A percentile compares a stretch with the other conserved stretches of the same genome.
Conservation (phyloP, 768 basidiomycete species). For the Kwoniella sp. region DNA sequence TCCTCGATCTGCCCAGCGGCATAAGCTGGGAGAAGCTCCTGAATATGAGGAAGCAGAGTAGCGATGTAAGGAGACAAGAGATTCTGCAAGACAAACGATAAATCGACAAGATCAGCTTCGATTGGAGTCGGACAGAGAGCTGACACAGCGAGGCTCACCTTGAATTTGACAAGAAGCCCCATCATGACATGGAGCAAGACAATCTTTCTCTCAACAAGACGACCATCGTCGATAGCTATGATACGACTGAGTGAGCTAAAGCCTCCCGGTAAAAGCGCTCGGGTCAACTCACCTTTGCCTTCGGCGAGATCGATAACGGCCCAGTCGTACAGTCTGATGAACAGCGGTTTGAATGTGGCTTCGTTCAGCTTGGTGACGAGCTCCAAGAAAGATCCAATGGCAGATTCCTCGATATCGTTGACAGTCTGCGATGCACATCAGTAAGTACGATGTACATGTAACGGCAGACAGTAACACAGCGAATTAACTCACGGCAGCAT, state of each 20-base stretch:
- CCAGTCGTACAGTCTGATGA: constrained; percentile 93
- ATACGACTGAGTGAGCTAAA: background rate
- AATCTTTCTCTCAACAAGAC: constrained; percentile 61
- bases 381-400: constrained; percentile 78
- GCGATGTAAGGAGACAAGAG: constrained; percentile 83
- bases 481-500: constrained; percentile 39
- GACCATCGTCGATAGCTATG: constrained; percentile 45
- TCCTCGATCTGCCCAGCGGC: constrained; percentile 55
- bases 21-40: constrained; percentile 65
- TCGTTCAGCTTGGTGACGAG: constrained; percentile 92
- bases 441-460: too few relatives aligned
- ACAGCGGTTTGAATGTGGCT: constrained; percentile 82
- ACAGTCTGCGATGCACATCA: constrained; percentile 25
- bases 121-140: background rate
- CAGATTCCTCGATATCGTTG: constrained; percentile 53
- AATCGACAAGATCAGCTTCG: constrained; percentile 11
- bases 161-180: constrained; percentile 80
- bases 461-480: too few relatives aligned
- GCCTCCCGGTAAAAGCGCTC: background rate
- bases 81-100: constrained; percentile 64
- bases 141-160: constrained; percentile 60
- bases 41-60: constrained; percentile 69
- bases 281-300: constrained; percentile 51
- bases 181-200: constrained; percentile 76
- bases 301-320: constrained; percentile 65